phyloP scores from a whole-genome alignment of 2,329 filamentous ascomycete species.

The Coniochaeta sp. region DNA sequence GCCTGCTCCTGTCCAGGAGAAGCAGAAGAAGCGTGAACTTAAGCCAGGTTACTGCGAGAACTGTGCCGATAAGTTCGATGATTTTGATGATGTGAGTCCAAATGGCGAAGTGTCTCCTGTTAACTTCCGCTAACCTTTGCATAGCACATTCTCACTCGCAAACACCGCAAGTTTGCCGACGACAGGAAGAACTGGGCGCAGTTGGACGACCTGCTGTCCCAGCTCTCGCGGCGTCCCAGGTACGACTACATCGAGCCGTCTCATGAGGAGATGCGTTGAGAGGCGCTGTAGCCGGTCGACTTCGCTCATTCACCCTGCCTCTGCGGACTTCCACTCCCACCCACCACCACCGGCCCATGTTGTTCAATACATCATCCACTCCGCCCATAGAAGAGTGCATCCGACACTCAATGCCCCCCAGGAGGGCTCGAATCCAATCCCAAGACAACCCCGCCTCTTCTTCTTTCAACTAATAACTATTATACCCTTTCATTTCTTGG shows the following conservation, averaged over 20 bases:
- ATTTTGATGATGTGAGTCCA: slow-evolving; percentile 84
- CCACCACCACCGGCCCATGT: background rate
- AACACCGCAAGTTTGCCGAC: slow-evolving; percentile 89
- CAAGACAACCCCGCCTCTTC: background rate
- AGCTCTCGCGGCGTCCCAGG: slow-evolving; percentile 62
- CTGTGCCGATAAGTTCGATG: slow-evolving; percentile 93
- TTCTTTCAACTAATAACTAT: background rate
- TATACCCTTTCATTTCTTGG: slow-evolving; percentile 5
- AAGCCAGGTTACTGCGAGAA: slow-evolving; percentile 99
- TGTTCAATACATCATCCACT: background rate
- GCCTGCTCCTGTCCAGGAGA: slow-evolving; percentile 24
- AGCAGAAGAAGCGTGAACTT: slow-evolving; percentile 71
- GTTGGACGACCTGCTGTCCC: slow-evolving; percentile 71
- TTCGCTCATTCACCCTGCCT: too few species aligned
- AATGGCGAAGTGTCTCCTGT: slow-evolving; percentile 1
- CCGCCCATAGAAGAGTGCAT: background rate
- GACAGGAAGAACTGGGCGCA: slow-evolving; percentile 81
- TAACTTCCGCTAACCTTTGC: slow-evolving; percentile 13
- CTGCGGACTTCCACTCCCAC: background rate
- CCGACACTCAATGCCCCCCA: background rate
- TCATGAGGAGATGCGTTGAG: too few species aligned
- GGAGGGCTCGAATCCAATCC: background rate
- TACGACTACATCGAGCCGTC: slow-evolving; percentile 17
- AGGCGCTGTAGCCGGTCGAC: background rate
- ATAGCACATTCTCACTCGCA: slow-evolving; percentile 81